Base-by-base conservation (phyloP, 1,284 basidiomycete species). In the Phlebopus sp. region DNA sequence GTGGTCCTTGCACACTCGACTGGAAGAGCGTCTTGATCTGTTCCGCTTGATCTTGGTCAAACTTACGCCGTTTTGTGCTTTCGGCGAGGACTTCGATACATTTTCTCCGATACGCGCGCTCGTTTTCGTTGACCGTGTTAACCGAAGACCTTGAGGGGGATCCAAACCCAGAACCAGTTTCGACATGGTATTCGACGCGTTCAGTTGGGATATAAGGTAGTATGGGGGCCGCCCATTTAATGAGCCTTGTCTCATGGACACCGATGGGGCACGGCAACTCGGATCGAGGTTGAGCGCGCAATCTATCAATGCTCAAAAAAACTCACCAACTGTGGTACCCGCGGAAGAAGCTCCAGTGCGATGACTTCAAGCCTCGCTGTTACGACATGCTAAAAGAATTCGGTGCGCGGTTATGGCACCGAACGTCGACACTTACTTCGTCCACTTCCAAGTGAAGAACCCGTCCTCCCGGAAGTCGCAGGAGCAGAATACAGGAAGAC, bases 401-500 rank as follows among this genome's bases (percentile, higher is more conserved):
- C 6, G 32, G 15, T n/a, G 32, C 8, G 15, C 15, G 32, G 6
- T 35, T 11, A 9, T 8, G 14, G 32, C 17, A 35, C 32, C 8
- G 32, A n/a, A 35, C 14, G 11, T 7, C 32, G 17, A 2, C 0
- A 43, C 62, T 42, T 25, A 60, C 62, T 46, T 64, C 62, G 47
- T 63, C 58, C 37, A 60, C 62, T 31, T 60, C 60, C 31, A 60
- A 23, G 4, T 60, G 48, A 27, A 60, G 49, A 14, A 64, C 56
- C 2, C 60, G 56, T 8, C 5, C 11, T 36, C 47, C 49, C 1
- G 62, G 60, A 7, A 60, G 27, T n/a, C 58, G 47, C 10, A 60
- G 1, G 17, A 60, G 48, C 11, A 60, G 43, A 39, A 63, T 50
- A 17, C 59, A 60, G 37, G 59, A 54, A 1, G 58, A 49, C 15